Evolutionary conservation across 257 asterid species (phyloP), one percentile per base, ranked within the genome.

Genomic region (Capsicum baccatum): DNA sequence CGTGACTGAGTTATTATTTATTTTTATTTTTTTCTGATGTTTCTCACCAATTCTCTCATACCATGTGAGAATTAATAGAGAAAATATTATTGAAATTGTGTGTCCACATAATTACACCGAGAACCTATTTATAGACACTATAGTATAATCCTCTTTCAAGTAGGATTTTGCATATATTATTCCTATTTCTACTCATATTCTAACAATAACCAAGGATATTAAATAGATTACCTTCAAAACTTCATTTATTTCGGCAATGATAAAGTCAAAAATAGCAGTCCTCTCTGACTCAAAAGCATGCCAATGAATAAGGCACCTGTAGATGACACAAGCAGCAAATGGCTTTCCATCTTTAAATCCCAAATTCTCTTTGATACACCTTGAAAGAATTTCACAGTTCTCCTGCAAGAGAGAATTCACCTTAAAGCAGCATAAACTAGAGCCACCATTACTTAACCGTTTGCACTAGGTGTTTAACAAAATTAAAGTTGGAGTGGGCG

Each of bases 211-310:
- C 50, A 33, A 54, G 50, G 64, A 78, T 9, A 84, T 37, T 35
- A 69, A 33, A 52, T 79, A 86, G 79, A 39, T 85, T 80, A 97
- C 99, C 99, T 97, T 94, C 88, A 97, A 74, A 79, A 91, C 96
- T n/a, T 90, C 95, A 87, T 91, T 95, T 88, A 95, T 90, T 89
- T 92, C 91, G 88, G 93, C 98, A 78, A 95, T 89, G 83, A 97
- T 89, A 86, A 85, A 97, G 86, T 97, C 99, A 85, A 97, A 97
- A 80, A 94, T 91, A 85, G 92, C 85, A 78, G 99, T 97, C 89
- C 98, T 95, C 83, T 97, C 99, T 54, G 98, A 93, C 87, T 97
- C 98, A 85, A 97, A 97, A 87, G 97, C 94, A 88, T 90, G 97
- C 98, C 99, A 97, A 69, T 94, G 99, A 69, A 93, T 87, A 80